Conservation (phyloP, 2,329 filamentous ascomycete genomes). For the Colletotrichum tanaceti region DNA sequence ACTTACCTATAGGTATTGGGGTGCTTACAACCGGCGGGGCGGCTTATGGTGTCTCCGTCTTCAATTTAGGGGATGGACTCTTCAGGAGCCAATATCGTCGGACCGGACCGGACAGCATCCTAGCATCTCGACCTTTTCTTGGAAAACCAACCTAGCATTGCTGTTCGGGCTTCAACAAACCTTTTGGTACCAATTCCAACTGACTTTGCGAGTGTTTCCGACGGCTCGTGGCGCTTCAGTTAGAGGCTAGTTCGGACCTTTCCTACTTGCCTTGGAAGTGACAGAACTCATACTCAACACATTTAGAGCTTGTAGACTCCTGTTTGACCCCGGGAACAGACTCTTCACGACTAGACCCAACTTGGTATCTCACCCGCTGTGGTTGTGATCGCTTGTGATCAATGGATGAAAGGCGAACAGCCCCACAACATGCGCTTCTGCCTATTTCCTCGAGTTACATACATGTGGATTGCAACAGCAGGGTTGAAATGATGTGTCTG, state of each 20-base stretch:
- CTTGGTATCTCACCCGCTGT: background rate
- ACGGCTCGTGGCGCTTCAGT: background rate
- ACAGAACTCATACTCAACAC: background rate
- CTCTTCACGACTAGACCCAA: background rate
- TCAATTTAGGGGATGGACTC: background rate
- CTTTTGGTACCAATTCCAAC: background rate
- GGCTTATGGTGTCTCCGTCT: background rate
- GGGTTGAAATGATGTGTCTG: background rate
- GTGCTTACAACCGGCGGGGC: background rate
- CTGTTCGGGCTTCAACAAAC: background rate
- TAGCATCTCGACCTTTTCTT: no score
- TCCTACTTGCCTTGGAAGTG: background rate
- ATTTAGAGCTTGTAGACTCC: background rate
- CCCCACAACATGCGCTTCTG: slow-evolving; percentile 10
- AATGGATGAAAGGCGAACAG: no score
- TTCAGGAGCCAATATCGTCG: background rate
- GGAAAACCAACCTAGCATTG: background rate
- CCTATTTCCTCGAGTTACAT: background rate
- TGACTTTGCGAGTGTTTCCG: background rate
- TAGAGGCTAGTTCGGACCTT: no score
- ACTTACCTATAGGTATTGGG: no score
- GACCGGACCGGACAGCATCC: no score
- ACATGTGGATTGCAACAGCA: no score
- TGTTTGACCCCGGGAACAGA: no score
- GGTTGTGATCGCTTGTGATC: background rate